Percentiles rank a stretch among this genome's conserved stretches.
Evolutionary conservation across 441 rosid genomes (phyloP).

Genomic region (Francoa sonchifolia): DNA sequence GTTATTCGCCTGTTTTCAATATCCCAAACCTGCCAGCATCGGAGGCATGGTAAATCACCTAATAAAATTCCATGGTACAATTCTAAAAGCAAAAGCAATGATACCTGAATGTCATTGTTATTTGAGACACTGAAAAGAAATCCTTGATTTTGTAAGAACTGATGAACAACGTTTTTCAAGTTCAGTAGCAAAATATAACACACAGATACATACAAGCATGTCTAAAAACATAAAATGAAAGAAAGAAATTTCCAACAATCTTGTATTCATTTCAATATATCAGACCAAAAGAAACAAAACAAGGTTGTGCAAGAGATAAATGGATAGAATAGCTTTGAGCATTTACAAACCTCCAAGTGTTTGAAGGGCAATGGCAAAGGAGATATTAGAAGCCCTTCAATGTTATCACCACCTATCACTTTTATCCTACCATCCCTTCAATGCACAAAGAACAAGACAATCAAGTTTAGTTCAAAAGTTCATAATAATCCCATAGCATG

Average conservation of each 20-base stretch:
- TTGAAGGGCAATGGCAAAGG: conserved; percentile 45
- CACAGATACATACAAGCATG: too few species aligned
- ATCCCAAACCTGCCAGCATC: conserved; percentile 50
- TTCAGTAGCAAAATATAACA: neutral
- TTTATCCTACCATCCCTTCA: conserved; percentile 62
- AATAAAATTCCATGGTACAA: conserved; percentile 4
- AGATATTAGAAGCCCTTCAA: conserved; percentile 54
- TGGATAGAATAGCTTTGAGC: neutral
- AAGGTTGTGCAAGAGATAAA: too few species aligned
- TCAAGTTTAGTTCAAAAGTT: neutral
- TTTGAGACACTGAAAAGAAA: conserved; percentile 42
- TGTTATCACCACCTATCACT: conserved; percentile 47
- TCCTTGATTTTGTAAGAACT: conserved; percentile 62
- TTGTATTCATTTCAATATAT: too few species aligned
- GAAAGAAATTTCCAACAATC: neutral
- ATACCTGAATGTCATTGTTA: conserved; percentile 54
- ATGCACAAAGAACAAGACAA: conserved; percentile 4
- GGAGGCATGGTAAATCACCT: conserved; percentile 13
- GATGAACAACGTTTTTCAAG: conserved; percentile 4
- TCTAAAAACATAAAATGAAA: neutral
- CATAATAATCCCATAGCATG: neutral
- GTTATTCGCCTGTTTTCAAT: conserved; percentile 34
- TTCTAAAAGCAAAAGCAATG: conserved; percentile 6
- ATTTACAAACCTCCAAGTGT: conserved; percentile 41
- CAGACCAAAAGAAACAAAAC: too few species aligned